A percentile compares a stretch with the other conserved stretches of the same genome.
Evolutionary conservation across 345 rosid species (phyloP).

Genomic region (Capsella bursapastoris): DNA sequence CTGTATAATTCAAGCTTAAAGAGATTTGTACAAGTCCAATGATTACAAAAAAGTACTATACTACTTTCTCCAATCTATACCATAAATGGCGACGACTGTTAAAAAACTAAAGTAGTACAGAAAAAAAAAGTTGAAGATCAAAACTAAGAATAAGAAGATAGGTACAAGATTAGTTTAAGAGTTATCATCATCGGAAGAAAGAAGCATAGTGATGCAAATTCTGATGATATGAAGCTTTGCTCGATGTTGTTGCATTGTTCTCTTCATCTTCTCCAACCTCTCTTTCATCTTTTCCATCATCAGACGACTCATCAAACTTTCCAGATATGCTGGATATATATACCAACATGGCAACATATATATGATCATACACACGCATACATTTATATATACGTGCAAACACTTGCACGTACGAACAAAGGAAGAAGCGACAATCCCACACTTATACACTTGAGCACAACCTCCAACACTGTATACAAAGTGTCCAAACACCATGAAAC

Average conservation of each 20-base stretch:
- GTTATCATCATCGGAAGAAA: conserved; percentile 54
- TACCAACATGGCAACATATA: conserved; percentile 9
- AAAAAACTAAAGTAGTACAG: background rate
- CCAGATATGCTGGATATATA: conserved; percentile 24
- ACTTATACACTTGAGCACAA: conserved; percentile 28
- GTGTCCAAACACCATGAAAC: conserved; percentile 40
- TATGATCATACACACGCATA: conserved; percentile 26
- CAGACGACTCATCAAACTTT: conserved; percentile 29
- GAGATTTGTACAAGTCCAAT: conserved; percentile 23
- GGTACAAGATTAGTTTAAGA: background rate
- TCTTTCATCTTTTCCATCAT: conserved; percentile 49
- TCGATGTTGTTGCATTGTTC: conserved; percentile 63
- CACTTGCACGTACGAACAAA: conserved; percentile 37
- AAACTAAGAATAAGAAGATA: conserved; percentile 7
- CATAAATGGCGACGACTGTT: conserved; percentile 11
- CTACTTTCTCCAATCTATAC: background rate
- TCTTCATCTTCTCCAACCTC: conserved; percentile 61
- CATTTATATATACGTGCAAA: conserved; percentile 28
- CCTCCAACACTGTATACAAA: conserved; percentile 37
- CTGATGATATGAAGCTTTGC: conserved; percentile 65
- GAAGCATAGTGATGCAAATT: conserved; percentile 72
- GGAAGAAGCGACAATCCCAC: conserved; percentile 34
- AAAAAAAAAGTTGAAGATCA: background rate
- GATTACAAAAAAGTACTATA: conserved; percentile 27
- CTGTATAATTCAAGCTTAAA: conserved; percentile 20